Evolutionary conservation across 2,329 filamentous ascomycete species (phyloP), one percentile per base, ranked within the genome.

Genomic region (Microsporum audouinii): DNA sequence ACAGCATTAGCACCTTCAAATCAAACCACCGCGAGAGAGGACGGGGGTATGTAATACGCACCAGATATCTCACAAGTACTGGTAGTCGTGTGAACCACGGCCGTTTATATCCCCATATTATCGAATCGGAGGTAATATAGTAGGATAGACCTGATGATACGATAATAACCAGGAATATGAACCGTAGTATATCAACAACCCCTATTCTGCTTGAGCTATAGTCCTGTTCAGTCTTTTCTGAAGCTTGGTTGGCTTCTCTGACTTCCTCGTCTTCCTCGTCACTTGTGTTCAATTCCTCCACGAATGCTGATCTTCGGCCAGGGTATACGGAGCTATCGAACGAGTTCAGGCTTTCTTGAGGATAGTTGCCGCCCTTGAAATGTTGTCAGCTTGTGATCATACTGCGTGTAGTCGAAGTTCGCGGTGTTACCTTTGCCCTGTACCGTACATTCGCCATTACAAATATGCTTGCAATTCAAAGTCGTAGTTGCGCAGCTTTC

Each of bases 111-210:
- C 79, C 85, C 87, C 88, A 94, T 61, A 84, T 80, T 65, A 86
- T 79, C 62, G 83, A 86, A 70, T 89, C 83, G 63, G 87, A 79
- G 51, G 87, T 90, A 66, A 88, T 79, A 65, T 91, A 83, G 74
- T 91, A 92, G 75, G 88, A 91, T 60, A 91, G 77, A 17, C 82
- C 85, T 68, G 34, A 41, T 34, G 63, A 62, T 47, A 62, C 51
- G 59, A 59, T 7, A 43, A 60, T 27, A 47, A 61, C 56, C 2
- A 65, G 51, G 36, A 64, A 60, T 59, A 62, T 27, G 23, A 63
- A 38, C 10, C 65, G 64, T 39, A 64, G 57, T 43, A 66, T 60
- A 41, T 66, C 65, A 7, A 66, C 33, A 38, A 66, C 31, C 53
- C 60, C 60, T 38, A 66, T 60, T n/a, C 17, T 49, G 33, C 57